Evolutionary conservation across 2,329 filamentous ascomycete species (phyloP), one percentile per base, ranked within the genome.

Genomic region (Didymellaceae sp.): DNA sequence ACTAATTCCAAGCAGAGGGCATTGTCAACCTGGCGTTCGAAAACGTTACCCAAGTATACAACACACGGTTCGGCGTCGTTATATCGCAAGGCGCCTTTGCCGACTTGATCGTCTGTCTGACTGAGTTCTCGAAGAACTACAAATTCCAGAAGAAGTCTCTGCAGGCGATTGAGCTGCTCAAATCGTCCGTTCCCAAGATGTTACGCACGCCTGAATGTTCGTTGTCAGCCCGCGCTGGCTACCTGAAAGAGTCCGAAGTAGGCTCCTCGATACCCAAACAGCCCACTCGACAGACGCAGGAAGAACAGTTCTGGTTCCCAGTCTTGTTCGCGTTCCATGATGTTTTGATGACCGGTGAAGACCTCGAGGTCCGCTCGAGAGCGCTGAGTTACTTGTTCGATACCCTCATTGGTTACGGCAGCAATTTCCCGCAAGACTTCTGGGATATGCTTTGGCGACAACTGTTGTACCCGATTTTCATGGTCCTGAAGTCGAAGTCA

Each of bases 371-470:
- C 31, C 88, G 94, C 51, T 97, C 84, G 55, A 75, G 83, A 62
- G 94, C 95, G 2, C 80, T 99, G 31, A 96, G 92, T 62, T 99
- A 97, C 74, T 91, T 99, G 55, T 99, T 99, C 65, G 93, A 97
- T 52, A 91, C 91, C 0, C 80, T 99, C 6, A 87, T 96, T 51
- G 86, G 85, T 56, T 94, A 97, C 62, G 94, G 95, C 26, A 89
- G 90, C 14, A 89, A 91, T 61, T 99, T 97, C 65, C 91, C 93
- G 3, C 80, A 87, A 1, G 91, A 96, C 45, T 99, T 99, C 71
- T 99, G 94, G 94, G 94, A 99, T 72, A 96, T 94, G 14, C 82
- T 99, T 0, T 99, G 94, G 92, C 86, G 93, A 40, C 94, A 99
- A 71, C 84, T 99, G 52, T 82, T 99, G 1, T 97, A 96, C 63